Evolutionary conservation across 2,329 filamentous ascomycete species (phyloP).

Genomic region (Hypoxylon sp.): DNA sequence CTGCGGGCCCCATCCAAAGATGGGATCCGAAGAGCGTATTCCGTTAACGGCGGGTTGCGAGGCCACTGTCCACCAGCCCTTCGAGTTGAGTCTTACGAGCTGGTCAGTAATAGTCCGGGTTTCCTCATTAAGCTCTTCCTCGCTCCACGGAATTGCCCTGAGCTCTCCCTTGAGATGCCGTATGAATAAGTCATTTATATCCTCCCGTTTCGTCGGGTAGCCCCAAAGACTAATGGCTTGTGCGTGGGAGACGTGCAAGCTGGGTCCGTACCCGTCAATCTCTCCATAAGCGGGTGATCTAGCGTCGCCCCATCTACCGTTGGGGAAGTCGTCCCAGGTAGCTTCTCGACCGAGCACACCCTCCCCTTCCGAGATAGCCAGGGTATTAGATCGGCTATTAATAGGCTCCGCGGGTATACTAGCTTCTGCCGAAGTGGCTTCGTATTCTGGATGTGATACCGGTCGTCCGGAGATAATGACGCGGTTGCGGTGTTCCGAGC

Average conservation of each 20-base stretch:
- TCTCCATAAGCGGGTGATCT: constrained; percentile 94
- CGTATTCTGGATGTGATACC: constrained; percentile 72
- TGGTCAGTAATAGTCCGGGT: constrained; percentile 83
- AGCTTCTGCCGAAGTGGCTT: constrained; percentile 81
- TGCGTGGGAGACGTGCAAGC: constrained; percentile 87
- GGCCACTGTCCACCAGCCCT: constrained; percentile 96
- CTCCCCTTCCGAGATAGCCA: constrained; percentile 94
- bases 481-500: constrained; percentile 87
- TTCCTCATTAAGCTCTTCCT: constrained; percentile 87
- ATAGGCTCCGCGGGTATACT: constrained; percentile 79
- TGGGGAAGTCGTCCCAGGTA: constrained; percentile 98
- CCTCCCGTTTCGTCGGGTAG: constrained; percentile 73
- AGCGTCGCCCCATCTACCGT: constrained; percentile 94
- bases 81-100: constrained; percentile 79
- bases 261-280: constrained; percentile 98
- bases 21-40: constrained; percentile 77
- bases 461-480: constrained; percentile 80
- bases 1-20: constrained; percentile 93
- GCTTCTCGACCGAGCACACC: constrained; percentile 91
- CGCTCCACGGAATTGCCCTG: constrained; percentile 90
- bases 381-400: constrained; percentile 83
- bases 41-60: constrained; percentile 96
- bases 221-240: constrained; percentile 90
- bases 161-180: constrained; percentile 84
- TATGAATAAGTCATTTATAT: constrained; percentile 85